Base-by-base conservation (phyloP, 73 alveolate genomes). In the Paramecium biaurelia region DNA sequence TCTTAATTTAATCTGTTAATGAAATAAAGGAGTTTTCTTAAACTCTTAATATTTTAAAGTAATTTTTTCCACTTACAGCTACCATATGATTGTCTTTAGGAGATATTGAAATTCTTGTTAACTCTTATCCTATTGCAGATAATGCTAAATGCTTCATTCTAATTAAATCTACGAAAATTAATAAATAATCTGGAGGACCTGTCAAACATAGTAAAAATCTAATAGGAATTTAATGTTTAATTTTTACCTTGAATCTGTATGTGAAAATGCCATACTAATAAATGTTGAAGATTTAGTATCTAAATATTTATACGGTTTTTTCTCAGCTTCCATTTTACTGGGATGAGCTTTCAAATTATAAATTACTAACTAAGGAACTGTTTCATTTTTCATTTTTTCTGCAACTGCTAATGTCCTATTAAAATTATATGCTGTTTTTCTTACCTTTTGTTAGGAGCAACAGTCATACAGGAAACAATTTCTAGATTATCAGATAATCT, bases 11-110 rank as follows among this genome's bases (percentile, higher is more conserved):
- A 9, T 92, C 92, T 20, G 96, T 95, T 95, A 95, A 82, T n/a
- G 97, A 95, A 92, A 96, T 96, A 86, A 97, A 96, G 3, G 98
- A 92, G 79, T 92, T 95, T 86, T 97, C 98, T 70, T 97, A 92
- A 23, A 97, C 96, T 95, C 98, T 93, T 95, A 98, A 93, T 47
- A 94, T 85, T 67, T 97, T 97, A 94, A 95, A 96, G 57, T 82
- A 89, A 18, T 89, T 89, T 24, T 89, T 88, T n/a, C 99, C 99
- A 88, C 96, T 86, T 11, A 98, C 95, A 93, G 96, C 93, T 26
- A 97, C 95, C 94, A 93, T 90, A 86, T 95, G 97, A 63, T 93
- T 94, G 85, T 97, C 99, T 45, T 93, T 96, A 7, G 98, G 98
- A 57, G 94, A 92, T 41, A 97, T 93, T 15, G 99, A 85, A 5